These are phyloP conservation scores for Darksidea phi DNA, from an alignment of 495 filamentous ascomycete species.

Conservation along the genomic window DNA sequence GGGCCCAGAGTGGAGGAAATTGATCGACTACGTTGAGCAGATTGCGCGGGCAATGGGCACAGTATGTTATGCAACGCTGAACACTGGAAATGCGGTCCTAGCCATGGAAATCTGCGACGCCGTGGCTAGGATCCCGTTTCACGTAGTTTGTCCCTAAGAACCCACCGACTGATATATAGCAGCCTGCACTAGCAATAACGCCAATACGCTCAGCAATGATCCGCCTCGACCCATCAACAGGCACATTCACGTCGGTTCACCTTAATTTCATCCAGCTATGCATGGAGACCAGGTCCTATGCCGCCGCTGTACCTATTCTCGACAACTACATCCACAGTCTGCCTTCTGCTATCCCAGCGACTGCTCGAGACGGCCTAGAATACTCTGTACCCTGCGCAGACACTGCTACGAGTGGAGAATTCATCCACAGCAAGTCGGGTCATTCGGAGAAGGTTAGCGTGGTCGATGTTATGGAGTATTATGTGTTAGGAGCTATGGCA, in stretches of 20 bases:
- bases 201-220: constrained; percentile 65
- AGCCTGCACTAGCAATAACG: constrained; percentile 61
- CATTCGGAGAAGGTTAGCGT: constrained; percentile 58
- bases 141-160: too few species aligned
- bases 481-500: constrained; percentile 72
- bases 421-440: constrained; percentile 57
- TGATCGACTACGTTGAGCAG: constrained; percentile 51
- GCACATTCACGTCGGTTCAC: constrained; percentile 68
- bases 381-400: constrained; percentile 36
- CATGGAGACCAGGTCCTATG: constrained; percentile 54
- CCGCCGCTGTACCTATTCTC: constrained; percentile 61
- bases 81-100: too few species aligned
- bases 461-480: constrained; percentile 70
- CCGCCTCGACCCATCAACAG: constrained; percentile 67
- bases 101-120: too few species aligned
- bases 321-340: constrained; percentile 68
- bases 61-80: constrained; percentile 41
- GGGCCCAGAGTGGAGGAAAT: constrained; percentile 52
- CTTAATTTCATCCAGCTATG: constrained; percentile 61
- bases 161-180: constrained; percentile 3
- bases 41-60: constrained; percentile 46
- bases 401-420: constrained; percentile 43
- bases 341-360: constrained; percentile 43
- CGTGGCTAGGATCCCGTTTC: too few species aligned
- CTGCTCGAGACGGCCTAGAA: constrained; percentile 25